Base-by-base conservation (phyloP, 2,329 filamentous ascomycete genomes). In the Fusarium sacchari region DNA sequence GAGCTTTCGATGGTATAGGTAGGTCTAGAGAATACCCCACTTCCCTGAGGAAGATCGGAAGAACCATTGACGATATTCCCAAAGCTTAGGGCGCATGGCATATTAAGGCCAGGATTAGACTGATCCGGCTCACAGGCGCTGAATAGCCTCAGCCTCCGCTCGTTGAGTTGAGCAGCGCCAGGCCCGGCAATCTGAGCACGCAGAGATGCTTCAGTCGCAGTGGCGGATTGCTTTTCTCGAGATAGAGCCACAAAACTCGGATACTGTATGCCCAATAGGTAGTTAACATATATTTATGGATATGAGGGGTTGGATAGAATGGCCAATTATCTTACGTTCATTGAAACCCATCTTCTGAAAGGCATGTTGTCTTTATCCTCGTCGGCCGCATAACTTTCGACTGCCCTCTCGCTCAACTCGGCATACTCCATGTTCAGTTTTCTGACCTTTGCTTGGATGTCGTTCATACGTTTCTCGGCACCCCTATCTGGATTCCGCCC, bases 1-100 rank as follows among this genome's bases (percentile, higher is more conserved):
- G 37, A 32, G 28, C 1, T 24, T 0, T 32, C 22, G 6, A 56
- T 42, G 28, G 37, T 32, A n/a, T 42, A 56, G 12, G 28, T 1
- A 56, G 37, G 52, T 1, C 52, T 43, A 7, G 8, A 1, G 0
- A 24, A 7, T 11, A 1, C 6, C 2, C 0, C 13, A 17, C 2
- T 17, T 6, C 7, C 11, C 6, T 24, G 13, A 3, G 26, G 17
- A 11, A 8, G 20, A 12, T 56, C 52, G 18, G 52, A 42, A 15
- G 6, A 56, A 8, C 52, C 52, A 7, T 24, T 15, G 17, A 6
- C 10, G 22, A 56, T 56, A 11, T 32, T 56, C 3, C 36, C 22
- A 32, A 43, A 56, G 17, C 15, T 42, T 5, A 1, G 12, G 34
- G 24, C 32, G 28, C 32, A 53, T 4, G 24, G 26, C 37, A 42